Evolutionary conservation across 495 filamentous ascomycete species (phyloP).

Genomic region (Letharia lupina): DNA sequence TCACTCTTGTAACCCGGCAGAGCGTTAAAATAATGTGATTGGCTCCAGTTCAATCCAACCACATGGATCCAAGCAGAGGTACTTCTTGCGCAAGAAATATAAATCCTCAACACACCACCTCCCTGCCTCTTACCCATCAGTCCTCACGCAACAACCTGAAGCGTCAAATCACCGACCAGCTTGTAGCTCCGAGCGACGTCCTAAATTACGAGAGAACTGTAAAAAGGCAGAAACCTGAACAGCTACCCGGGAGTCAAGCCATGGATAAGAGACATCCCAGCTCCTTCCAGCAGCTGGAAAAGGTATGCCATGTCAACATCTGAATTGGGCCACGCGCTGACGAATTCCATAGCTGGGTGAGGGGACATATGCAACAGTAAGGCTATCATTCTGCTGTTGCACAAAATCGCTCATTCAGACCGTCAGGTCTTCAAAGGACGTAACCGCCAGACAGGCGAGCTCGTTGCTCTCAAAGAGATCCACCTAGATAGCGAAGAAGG

Average conservation of each 20-base stretch:
- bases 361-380: slow-evolving; percentile 96
- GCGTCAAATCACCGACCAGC: slow-evolving; percentile 15
- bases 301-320: slow-evolving; percentile 36
- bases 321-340: slow-evolving; percentile 20
- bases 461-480: slow-evolving; percentile 97
- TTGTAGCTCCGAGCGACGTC: slow-evolving; percentile 16
- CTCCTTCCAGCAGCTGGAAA: slow-evolving; percentile 98
- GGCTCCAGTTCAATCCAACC: slow-evolving; percentile 6
- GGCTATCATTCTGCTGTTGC: slow-evolving; percentile 27
- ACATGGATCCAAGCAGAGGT: slow-evolving; percentile 12
- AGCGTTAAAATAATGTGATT: slow-evolving; percentile 12
- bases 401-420: background rate
- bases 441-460: slow-evolving; percentile 90
- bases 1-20: slow-evolving; percentile 16
- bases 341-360: slow-evolving; percentile 62
- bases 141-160: background rate
- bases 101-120: slow-evolving; percentile 15
- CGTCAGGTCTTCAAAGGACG: slow-evolving; percentile 91
- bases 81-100: slow-evolving; percentile 11
- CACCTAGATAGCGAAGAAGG: slow-evolving; percentile 98
- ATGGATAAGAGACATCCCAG: slow-evolving; percentile 90
- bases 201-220: slow-evolving; percentile 10
- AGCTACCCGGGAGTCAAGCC: slow-evolving; percentile 11
- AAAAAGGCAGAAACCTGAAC: background rate
- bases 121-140: slow-evolving; percentile 13